Evolutionary conservation across 2,329 filamentous ascomycete genomes (phyloP).

Genomic region (Camillea tinctor): DNA sequence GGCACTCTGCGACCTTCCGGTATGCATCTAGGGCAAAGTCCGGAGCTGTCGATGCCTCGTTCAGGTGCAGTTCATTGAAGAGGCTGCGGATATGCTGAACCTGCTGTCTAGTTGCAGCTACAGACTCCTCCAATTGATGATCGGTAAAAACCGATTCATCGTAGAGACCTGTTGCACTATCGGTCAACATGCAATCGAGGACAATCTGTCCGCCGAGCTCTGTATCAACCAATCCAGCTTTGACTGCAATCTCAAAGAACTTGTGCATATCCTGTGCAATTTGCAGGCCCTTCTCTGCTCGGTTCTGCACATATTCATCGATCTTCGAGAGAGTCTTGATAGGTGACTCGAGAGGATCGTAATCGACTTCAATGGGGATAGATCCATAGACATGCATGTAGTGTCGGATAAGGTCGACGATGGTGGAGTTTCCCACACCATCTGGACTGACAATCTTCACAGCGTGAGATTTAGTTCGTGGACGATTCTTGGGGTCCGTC

Average conservation of each 20-base stretch:
- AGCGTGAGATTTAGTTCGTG: background rate
- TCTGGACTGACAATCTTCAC: background rate
- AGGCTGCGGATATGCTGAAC: conserved; percentile 19
- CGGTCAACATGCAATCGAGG: conserved; percentile 26
- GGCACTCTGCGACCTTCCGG: conserved; percentile 15
- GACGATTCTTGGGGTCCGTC: background rate
- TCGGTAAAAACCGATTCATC: conserved; percentile 25
- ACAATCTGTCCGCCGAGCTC: conserved; percentile 25
- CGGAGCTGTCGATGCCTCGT: conserved; percentile 10
- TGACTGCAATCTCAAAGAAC: conserved; percentile 26
- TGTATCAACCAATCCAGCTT: conserved; percentile 23
- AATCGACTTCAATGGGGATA: conserved; percentile 15
- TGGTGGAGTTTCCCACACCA: background rate
- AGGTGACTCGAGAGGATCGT: conserved; percentile 6
- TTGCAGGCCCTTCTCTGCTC: conserved; percentile 26
- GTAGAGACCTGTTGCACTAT: conserved; percentile 18
- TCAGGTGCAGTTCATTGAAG: conserved; percentile 21
- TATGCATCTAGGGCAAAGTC: conserved; percentile 27
- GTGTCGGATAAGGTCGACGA: conserved; percentile 16
- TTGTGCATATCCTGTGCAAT: conserved; percentile 25
- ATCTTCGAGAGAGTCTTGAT: conserved; percentile 19
- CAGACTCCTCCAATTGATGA: conserved; percentile 29
- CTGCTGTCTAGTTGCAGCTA: conserved; percentile 25
- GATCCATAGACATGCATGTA: conserved; percentile 27
- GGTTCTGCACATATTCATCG: conserved; percentile 23